Base-by-base conservation (phyloP, 768 basidiomycete species). In the Mycena galopus region DNA sequence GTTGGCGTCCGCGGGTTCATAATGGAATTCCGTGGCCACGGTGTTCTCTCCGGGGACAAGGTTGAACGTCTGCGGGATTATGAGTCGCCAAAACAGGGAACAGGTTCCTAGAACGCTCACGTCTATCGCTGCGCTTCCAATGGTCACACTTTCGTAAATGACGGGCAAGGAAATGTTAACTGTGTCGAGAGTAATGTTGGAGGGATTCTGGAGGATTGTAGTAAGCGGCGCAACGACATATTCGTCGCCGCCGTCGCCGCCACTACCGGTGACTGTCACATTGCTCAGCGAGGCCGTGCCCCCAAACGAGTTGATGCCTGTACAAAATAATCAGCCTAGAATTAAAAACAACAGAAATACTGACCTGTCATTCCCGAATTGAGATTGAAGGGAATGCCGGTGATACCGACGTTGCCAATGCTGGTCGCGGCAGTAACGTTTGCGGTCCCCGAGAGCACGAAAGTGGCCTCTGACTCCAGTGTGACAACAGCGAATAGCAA, bases 331-430 rank as follows among this genome's bases (percentile, higher is more conserved):
- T 53, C 8, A 70, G 12, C 14, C 47, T 35, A 21, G 35, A 12
- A 42, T 32, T n/a, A n/a, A 63, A 47, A 11, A 12, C 60, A n/a
- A 69, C 39, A 47, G 21, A 69, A 32, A 44, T 29, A 73, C 78
- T 32, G 63, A 87, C 91, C 91, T 76, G 85, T 85, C 69, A 94
- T 73, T 56, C 79, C 79, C 8, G 92, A 91, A 4, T 82, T 77
- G 17, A 94, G 90, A 61, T 88, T 84, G 78, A 94, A 91, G 0
- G 88, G 84, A 73, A 94, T 91, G 8, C 88, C 88, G 4, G 86
- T 82, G 71, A 94, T 93, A 5, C 89, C 88, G 14, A 94, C 85
- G 75, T 93, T 80, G 16, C 93, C 93, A 42, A 93, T 90, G 4
- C 88, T 77, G 2, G 92, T 93, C 67, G 85, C 87, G 10, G 87